These are phyloP conservation scores for Colletotrichum spinosum DNA, from an alignment of 2,329 filamentous ascomycete species.

Conservation along the genomic window DNA sequence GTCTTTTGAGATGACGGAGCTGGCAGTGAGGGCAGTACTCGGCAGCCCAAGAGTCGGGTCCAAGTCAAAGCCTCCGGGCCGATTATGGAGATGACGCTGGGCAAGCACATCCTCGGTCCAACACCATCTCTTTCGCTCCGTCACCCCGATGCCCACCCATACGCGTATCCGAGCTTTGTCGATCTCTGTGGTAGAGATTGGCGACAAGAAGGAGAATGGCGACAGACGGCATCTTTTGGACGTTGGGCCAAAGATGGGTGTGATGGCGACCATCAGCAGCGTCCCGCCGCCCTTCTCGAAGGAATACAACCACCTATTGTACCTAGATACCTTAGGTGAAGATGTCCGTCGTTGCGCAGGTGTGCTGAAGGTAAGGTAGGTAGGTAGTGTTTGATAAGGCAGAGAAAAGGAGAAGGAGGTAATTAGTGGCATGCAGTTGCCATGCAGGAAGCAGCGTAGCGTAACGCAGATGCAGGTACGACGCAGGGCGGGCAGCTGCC, in stretches of 20 bases:
- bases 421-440: too few species aligned
- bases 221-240: conserved; percentile 17
- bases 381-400: too few species aligned
- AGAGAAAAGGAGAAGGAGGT: too few species aligned
- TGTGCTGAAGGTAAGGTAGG: too few species aligned
- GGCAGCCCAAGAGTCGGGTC: conserved; percentile 2
- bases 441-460: background rate
- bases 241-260: background rate
- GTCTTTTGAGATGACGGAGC: background rate
- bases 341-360: too few species aligned
- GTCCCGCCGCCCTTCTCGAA: conserved; percentile 25
- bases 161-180: too few species aligned
- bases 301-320: background rate
- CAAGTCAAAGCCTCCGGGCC: conserved; percentile 16
- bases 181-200: too few species aligned
- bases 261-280: conserved; percentile 6
- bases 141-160: too few species aligned
- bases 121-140: background rate
- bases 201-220: background rate
- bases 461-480: background rate
- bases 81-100: conserved; percentile 30
- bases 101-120: conserved; percentile 7
- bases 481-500: background rate
- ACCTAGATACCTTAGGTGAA: too few species aligned
- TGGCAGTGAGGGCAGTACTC: too few species aligned